Evolutionary conservation across 164 flowering plant genomes (phyloP).

Genomic region (Chloranthus sessilifolius): DNA sequence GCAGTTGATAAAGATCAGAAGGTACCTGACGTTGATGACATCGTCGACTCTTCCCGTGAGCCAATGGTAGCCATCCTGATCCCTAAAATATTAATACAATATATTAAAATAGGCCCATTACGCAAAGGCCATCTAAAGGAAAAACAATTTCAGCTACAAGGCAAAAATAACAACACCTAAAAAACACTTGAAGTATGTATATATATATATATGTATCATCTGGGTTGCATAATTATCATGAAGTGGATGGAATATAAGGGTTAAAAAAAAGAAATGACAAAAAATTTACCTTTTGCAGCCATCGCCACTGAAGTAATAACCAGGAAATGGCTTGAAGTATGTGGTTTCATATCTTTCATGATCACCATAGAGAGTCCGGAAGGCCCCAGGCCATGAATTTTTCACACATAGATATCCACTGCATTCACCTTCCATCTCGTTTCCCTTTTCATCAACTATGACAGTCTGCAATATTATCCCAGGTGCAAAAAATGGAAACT

Average conservation of each 20-base stretch:
- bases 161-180: too few relatives aligned
- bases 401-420: slow-evolving; percentile 89
- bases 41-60: slow-evolving; percentile 99
- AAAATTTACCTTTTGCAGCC: slow-evolving; percentile 97
- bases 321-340: slow-evolving; percentile 89
- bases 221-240: too few relatives aligned
- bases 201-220: too few relatives aligned
- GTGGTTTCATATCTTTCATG: slow-evolving; percentile 99
- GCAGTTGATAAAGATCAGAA: too few relatives aligned
- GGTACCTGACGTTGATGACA: slow-evolving; percentile 95
- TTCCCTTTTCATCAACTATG: slow-evolving; percentile 95
- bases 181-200: too few relatives aligned
- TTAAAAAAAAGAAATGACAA: too few relatives aligned
- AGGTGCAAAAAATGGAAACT: not conserved
- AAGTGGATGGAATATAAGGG: too few relatives aligned
- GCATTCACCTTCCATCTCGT: slow-evolving; percentile 92
- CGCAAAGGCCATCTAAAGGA: not conserved
- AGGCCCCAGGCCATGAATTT: slow-evolving; percentile 97
- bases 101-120: not conserved
- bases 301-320: slow-evolving; percentile 90
- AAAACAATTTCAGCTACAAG: not conserved
- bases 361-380: slow-evolving; percentile 92
- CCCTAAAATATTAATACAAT: slow-evolving; percentile 44
- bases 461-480: slow-evolving; percentile 54
- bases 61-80: slow-evolving; percentile 97